Percentiles rank a stretch among this genome's conserved stretches.
Evolutionary conservation across 2,329 filamentous ascomycete species (phyloP).

Genomic region (Shiraia sp.): DNA sequence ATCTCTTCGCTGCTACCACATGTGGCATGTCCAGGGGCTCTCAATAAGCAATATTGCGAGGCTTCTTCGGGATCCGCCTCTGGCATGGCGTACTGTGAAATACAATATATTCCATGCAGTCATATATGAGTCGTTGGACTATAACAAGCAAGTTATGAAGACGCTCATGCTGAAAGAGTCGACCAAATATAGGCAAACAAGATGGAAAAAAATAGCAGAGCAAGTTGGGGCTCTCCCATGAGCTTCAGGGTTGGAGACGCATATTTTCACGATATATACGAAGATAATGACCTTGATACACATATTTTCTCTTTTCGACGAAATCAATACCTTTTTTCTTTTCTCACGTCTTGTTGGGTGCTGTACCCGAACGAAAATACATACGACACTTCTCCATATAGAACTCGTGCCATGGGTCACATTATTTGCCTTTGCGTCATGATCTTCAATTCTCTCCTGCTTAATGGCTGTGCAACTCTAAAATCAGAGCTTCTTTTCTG

Average conservation of each 20-base stretch:
- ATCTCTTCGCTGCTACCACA: slow-evolving; percentile 38
- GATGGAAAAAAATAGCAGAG: slow-evolving; percentile 29
- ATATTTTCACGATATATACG: no score
- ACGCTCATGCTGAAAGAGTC: slow-evolving; percentile 26
- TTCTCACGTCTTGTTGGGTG: no score
- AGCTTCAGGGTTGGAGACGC: no score
- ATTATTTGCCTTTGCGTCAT: no score
- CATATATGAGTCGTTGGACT: slow-evolving; percentile 32
- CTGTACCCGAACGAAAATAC: no score
- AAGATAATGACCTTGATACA: no score
- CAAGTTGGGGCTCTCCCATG: slow-evolving; percentile 18
- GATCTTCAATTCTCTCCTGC: no score
- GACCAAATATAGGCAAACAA: slow-evolving; percentile 22
- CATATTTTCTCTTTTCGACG: no score
- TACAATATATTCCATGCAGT: slow-evolving; percentile 39
- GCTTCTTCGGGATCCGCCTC: slow-evolving; percentile 34
- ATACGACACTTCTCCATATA: no score
- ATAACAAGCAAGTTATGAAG: slow-evolving; percentile 22
- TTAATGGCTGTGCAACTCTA: no score
- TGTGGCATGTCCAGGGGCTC: slow-evolving; percentile 38
- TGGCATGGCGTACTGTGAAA: slow-evolving; percentile 30
- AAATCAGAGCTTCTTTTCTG: no score
- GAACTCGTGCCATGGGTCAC: no score
- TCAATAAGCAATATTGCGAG: slow-evolving; percentile 23
- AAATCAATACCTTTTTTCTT: neutral